A percentile compares a stretch with the other conserved stretches of the same genome.
phyloP scores from a whole-genome alignment of 352 stramenopile genomes.

The Globisporangium solare region DNA sequence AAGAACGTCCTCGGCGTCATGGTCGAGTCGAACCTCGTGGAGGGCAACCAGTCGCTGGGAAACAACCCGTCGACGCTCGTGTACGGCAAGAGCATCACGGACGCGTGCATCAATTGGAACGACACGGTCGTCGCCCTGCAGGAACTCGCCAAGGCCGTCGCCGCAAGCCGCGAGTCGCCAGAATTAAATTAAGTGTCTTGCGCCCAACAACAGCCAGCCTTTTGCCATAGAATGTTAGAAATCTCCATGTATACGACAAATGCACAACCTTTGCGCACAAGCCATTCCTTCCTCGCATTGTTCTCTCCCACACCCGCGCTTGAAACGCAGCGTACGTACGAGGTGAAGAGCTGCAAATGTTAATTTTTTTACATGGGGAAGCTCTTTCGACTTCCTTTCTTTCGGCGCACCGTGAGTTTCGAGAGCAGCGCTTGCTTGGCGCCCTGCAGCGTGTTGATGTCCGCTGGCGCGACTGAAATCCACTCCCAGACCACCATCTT shows the following conservation, averaged over 20 bases:
- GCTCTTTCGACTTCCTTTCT: conserved; percentile 13
- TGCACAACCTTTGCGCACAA: conserved; percentile 3
- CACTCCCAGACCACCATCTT: conserved; percentile 61
- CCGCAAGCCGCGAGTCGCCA: conserved; percentile 26
- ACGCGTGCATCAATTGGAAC: conserved; percentile 83
- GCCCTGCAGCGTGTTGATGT: conserved; percentile 12
- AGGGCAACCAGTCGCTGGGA: conserved; percentile 80
- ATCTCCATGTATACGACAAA: no score
- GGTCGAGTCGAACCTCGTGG: conserved; percentile 86
- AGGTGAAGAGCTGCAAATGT: neutral
- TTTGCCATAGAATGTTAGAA: no score
- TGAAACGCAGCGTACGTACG: no score
- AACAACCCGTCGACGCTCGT: conserved; percentile 62
- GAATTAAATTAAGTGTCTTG: no score
- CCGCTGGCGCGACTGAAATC: conserved; percentile 35
- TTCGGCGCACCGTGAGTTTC: conserved; percentile 9
- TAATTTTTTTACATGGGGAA: conserved; percentile 12
- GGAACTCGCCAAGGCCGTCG: conserved; percentile 52
- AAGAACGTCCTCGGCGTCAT: conserved; percentile 77
- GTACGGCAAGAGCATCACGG: conserved; percentile 86
- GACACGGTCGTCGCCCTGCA: conserved; percentile 66
- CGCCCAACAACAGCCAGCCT: no score
- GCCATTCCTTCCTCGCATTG: neutral
- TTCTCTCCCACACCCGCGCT: neutral
- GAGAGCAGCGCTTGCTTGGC: conserved; percentile 9